phyloP scores from a whole-genome alignment of 2,329 filamentous ascomycete species.

The Anthostomella pinea region DNA sequence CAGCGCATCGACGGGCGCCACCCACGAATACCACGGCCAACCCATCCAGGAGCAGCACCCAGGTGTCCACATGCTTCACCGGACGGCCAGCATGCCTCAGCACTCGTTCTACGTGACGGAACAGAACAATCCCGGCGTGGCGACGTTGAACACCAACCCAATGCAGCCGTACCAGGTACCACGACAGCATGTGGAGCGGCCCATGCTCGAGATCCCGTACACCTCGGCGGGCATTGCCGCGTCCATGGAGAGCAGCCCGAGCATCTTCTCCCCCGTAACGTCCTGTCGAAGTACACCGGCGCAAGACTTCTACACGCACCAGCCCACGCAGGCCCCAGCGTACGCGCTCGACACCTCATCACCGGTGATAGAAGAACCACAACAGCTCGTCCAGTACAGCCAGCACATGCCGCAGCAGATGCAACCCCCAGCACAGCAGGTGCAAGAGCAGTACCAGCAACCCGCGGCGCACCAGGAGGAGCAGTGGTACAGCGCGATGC shows the following conservation, averaged over 20 bases:
- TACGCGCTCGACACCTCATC: conserved; percentile 34
- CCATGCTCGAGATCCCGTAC: conserved; percentile 50
- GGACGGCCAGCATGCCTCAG: conserved; percentile 45
- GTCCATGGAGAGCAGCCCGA: conserved; percentile 57
- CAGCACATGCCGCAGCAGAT: conserved; percentile 41
- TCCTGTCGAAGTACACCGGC: conserved; percentile 53
- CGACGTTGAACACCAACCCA: conserved; percentile 55
- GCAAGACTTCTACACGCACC: conserved; percentile 58
- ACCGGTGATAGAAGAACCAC: conserved; percentile 43
- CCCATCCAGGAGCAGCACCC: conserved; percentile 44
- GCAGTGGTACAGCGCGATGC: conserved; percentile 49
- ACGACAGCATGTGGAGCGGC: conserved; percentile 46
- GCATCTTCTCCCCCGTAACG: conserved; percentile 51
- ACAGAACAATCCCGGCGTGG: conserved; percentile 59
- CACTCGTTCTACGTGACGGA: conserved; percentile 57
- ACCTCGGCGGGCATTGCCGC: conserved; percentile 45
- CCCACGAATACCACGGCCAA: conserved; percentile 44
- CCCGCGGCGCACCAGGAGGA: conserved; percentile 43
- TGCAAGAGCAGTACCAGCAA: conserved; percentile 37
- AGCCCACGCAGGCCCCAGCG: conserved; percentile 14
- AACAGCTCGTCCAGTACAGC: conserved; percentile 40
- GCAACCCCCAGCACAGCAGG: conserved; percentile 26
- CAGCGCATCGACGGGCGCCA: conserved; percentile 42
- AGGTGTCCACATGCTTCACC: conserved; percentile 47
- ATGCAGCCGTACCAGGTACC: conserved; percentile 52